Conservation (phyloP, 2,329 filamentous ascomycete genomes). For the Pseudocercospora eumusae region DNA sequence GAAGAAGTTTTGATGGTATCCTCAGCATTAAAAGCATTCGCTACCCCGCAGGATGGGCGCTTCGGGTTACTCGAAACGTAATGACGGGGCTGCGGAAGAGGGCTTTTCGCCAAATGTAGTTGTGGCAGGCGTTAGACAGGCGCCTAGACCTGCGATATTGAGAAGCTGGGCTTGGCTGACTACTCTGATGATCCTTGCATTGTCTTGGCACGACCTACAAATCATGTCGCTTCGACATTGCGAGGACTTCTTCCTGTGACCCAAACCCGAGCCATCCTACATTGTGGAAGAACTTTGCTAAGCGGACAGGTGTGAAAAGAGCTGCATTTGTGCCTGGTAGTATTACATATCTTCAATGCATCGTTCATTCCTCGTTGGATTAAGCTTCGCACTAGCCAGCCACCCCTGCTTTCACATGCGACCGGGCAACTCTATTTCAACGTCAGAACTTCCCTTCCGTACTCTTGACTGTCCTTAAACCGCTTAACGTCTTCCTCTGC, state of each 20-base stretch:
- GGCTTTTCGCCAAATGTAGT: not conserved
- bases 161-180: not conserved
- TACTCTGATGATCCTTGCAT: not conserved
- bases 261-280: not conserved
- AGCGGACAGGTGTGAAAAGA: not conserved
- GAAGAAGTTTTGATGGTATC: not conserved
- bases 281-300: not conserved
- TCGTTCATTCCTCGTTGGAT: not conserved
- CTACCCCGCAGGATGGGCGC: slow-evolving; percentile 3
- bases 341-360: not conserved
- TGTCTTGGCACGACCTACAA: not conserved
- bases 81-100: not conserved
- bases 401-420: not conserved
- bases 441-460: not conserved
- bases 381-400: not conserved
- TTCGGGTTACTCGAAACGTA: slow-evolving; percentile 1
- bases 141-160: not conserved
- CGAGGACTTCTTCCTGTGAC: not conserved
- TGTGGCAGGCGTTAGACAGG: not conserved
- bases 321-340: not conserved
- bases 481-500: not conserved
- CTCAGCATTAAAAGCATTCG: not conserved
- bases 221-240: not conserved
- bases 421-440: not conserved
- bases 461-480: not conserved